Evolutionary conservation across 257 asterid species (phyloP).

Genomic region (Gentiana straminea): DNA sequence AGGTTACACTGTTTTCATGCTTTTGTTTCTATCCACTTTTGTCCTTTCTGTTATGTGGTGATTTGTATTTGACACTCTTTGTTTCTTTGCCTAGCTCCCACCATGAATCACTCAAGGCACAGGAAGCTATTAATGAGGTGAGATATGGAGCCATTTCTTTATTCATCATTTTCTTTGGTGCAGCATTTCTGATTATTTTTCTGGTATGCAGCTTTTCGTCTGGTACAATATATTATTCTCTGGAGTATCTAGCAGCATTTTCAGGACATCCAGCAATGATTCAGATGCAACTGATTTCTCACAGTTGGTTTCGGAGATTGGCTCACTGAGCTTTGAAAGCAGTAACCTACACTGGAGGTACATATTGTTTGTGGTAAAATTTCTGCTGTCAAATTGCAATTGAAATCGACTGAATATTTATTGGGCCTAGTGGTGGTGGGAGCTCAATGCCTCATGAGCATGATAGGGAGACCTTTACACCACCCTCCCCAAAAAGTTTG

Average conservation of each 20-base stretch:
- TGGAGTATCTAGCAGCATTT: slow-evolving; percentile 80
- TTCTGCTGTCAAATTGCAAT: too few species aligned
- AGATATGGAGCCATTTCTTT: slow-evolving; percentile 16
- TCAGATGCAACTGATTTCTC: slow-evolving; percentile 64
- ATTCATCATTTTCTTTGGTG: slow-evolving; percentile 2
- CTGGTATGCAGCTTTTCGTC: slow-evolving; percentile 70
- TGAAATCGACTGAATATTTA: too few species aligned
- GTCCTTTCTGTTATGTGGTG: neutral
- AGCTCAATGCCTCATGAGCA: too few species aligned
- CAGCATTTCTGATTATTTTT: slow-evolving; percentile 6
- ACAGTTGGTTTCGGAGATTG: slow-evolving; percentile 72
- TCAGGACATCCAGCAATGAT: slow-evolving; percentile 28
- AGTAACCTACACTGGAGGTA: slow-evolving; percentile 97
- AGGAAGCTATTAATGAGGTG: slow-evolving; percentile 98
- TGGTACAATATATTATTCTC: slow-evolving; percentile 81
- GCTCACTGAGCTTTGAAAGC: slow-evolving; percentile 74
- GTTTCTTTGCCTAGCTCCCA: slow-evolving; percentile 64
- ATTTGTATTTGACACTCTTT: slow-evolving; percentile 10
- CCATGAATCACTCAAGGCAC: slow-evolving; percentile 87
- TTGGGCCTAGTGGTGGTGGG: too few species aligned
- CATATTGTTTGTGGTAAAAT: neutral
- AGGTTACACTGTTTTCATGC: slow-evolving; percentile 40
- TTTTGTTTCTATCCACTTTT: slow-evolving; percentile 12
- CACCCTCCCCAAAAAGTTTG: too few species aligned
- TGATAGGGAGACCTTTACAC: too few species aligned